Base-by-base conservation (phyloP, 2,329 filamentous ascomycete species). In the Cladosporium sp. region DNA sequence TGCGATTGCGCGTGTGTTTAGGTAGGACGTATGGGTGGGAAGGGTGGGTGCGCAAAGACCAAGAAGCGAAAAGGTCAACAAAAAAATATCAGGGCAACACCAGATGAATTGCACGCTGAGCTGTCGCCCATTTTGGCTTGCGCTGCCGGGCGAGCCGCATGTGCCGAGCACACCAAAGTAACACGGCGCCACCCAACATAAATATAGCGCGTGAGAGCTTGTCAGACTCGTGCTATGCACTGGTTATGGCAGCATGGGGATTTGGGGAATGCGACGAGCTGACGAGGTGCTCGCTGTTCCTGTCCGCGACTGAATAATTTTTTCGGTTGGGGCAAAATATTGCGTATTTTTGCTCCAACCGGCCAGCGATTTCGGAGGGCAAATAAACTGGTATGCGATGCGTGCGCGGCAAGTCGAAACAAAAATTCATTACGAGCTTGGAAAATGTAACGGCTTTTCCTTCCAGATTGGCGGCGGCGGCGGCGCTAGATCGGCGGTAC, bases 401-500 rank as follows among this genome's bases (percentile, higher is more conserved):
- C 32, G 43, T 32, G 35, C 16, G 29, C 27, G n/a, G 19, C 18
- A 27, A 4, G 22, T 4, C 22, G 27, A 22, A 16, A 32, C 19
- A 20, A 46, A 22, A 22, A 29, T 38, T 46, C n/a, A n/a, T n/a
- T 27, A 27, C 22, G 22, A 27, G 22, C 22, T 27, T 9, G 4
- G 5, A 27, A 27, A 27, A 5, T 27, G 22, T 27, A 27, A 27
- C 9, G 4, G 22, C 4, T 38, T 32, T 38, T 32, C 27, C 16
- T 30, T n/a, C 32, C 18, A 45, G n/a, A 36, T 16, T 45, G 19
- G 43, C 32, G 4, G 22, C 5, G 5, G 22, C 5, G 19, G 19
- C 43, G 43, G 43, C 43, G 32, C 22, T 46, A 36, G 20, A 38
- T 46, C 43, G 43, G 43, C 43, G 43, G 9, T 8, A 20, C 18